Percentiles rank a stretch among this genome's conserved stretches.
These are phyloP conservation scores for Gnaphalium uliginosum DNA, from an alignment of 129 eudicot genomes.

Conservation along the genomic window DNA sequence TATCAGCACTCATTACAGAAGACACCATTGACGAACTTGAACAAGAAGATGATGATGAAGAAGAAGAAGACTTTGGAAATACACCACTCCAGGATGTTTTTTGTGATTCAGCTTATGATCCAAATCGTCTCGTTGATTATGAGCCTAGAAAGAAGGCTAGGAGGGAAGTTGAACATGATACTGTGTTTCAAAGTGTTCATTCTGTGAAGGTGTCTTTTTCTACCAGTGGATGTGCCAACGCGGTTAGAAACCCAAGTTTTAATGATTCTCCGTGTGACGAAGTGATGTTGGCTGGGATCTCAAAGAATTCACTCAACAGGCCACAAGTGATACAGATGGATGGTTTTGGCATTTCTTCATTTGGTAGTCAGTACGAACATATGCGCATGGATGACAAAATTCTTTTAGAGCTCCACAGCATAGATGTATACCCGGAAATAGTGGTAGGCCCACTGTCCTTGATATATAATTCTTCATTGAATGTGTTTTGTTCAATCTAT, in stretches of 20 bases:
- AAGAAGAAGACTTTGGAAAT: slow-evolving; percentile 47
- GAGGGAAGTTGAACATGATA: slow-evolving; percentile 46
- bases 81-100: slow-evolving; percentile 29
- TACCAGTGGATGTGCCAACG: slow-evolving; percentile 47
- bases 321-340: slow-evolving; percentile 42
- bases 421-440: slow-evolving; percentile 65
- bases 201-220: slow-evolving; percentile 46
- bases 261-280: slow-evolving; percentile 47
- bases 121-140: slow-evolving; percentile 29
- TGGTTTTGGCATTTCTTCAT: slow-evolving; percentile 45
- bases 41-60: no score
- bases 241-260: slow-evolving; percentile 38
- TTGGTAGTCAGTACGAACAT: slow-evolving; percentile 59
- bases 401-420: slow-evolving; percentile 68
- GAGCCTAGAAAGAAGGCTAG: slow-evolving; percentile 49
- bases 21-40: slow-evolving; percentile 71
- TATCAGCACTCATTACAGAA: slow-evolving; percentile 82
- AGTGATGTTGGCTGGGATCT: slow-evolving; percentile 47
- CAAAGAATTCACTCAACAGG: slow-evolving; percentile 37
- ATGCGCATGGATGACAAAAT: slow-evolving; percentile 65
- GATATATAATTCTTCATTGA: not conserved
- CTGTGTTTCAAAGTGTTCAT: slow-evolving; percentile 37
- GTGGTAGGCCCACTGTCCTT: slow-evolving; percentile 62
- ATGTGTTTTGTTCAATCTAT: not conserved
- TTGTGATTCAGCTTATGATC: slow-evolving; percentile 40